A percentile compares a stretch with the other conserved stretches of the same genome.
Evolutionary conservation across 2,329 filamentous ascomycete genomes (phyloP).

Genomic region (Colletotrichum eremochloae): DNA sequence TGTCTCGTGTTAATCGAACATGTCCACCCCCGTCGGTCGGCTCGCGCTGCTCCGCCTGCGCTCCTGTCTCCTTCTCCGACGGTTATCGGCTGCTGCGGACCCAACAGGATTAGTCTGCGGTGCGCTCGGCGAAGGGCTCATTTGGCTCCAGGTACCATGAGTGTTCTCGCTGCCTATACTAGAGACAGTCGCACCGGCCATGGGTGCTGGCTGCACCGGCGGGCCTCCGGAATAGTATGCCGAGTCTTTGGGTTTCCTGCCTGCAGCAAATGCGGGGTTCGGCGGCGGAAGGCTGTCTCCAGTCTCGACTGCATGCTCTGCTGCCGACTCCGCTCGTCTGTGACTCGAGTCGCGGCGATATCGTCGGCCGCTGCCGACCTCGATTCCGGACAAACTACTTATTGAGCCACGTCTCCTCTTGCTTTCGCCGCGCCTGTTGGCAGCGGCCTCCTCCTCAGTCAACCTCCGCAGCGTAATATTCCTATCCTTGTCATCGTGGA

Average conservation of each 20-base stretch:
- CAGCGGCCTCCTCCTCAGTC: constrained; percentile 70
- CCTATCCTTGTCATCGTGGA: constrained; percentile 71
- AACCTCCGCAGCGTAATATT: constrained; percentile 73
- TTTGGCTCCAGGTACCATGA: constrained; percentile 67
- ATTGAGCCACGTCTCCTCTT: constrained; percentile 61
- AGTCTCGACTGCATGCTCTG: constrained; percentile 60
- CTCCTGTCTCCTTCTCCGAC: constrained; percentile 69
- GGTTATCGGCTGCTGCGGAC: constrained; percentile 61
- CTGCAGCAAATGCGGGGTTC: constrained; percentile 67
- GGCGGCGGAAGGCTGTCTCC: constrained; percentile 64
- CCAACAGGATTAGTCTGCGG: constrained; percentile 51
- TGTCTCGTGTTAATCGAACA: constrained; percentile 52
- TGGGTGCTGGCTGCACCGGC: constrained; percentile 55
- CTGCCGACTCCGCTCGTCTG: constrained; percentile 60
- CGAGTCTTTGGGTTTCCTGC: constrained; percentile 68
- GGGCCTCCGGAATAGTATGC: constrained; percentile 71
- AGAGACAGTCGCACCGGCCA: constrained; percentile 60
- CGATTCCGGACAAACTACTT: constrained; percentile 70
- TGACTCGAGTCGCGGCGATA: constrained; percentile 69
- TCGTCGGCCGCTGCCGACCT: constrained; percentile 62
- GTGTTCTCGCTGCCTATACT: constrained; percentile 60
- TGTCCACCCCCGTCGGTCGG: constrained; percentile 52
- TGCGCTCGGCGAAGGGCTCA: constrained; percentile 63
- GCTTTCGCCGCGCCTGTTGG: constrained; percentile 53
- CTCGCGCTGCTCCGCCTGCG: constrained; percentile 58